Base-by-base conservation (phyloP, 768 basidiomycete genomes). In the Collybiopsis confluens region DNA sequence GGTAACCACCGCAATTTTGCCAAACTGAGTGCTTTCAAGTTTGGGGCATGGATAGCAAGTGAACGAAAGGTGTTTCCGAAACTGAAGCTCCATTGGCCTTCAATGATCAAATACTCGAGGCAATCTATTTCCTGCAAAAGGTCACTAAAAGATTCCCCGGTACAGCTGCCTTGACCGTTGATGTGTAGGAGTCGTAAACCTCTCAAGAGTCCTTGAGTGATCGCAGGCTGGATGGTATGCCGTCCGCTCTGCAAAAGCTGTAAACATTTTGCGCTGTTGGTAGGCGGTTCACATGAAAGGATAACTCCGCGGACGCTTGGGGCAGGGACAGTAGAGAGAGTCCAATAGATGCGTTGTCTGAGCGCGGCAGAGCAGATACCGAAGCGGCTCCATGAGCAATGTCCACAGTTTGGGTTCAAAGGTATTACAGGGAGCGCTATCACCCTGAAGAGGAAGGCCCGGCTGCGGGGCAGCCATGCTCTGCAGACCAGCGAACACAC, bases 41-140 rank as follows among this genome's bases (percentile, higher is more conserved):
- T 24, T 4, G 50, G 50, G 24, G 50, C 50, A 52, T 52, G 15
- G 8, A 33, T 26, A 28, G 41, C 50, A 20, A 52, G 13, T 6
- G 38, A 41, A 18, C 13, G 24, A 6, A 52, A 24, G 38, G 28
- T 42, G 21, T 52, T 26, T 15, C 26, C 37, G 9, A 37, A 15
- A 23, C 35, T 20, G n/a, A 48, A 48, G 11, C 35, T 48, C 47
- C 47, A 48, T 10, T 24, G 18, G 13, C 50, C 50, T 26, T 52
- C 50, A 16, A 52, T 33, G 41, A 52, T 27, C n/a, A 52, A 13
- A 52, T 52, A 38, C 38, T 40, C 37, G 8, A 52, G 50, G 26
- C 27, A 40, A 9, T 52, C 50, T 6, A 52, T 52, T 36, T 52
- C 35, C 18, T 33, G 50, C 26, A 52, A 35, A 15, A 52, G 21